These are phyloP conservation scores for Carpinus fangiana DNA, from an alignment of 306 rosid species.

Conservation along the genomic window DNA sequence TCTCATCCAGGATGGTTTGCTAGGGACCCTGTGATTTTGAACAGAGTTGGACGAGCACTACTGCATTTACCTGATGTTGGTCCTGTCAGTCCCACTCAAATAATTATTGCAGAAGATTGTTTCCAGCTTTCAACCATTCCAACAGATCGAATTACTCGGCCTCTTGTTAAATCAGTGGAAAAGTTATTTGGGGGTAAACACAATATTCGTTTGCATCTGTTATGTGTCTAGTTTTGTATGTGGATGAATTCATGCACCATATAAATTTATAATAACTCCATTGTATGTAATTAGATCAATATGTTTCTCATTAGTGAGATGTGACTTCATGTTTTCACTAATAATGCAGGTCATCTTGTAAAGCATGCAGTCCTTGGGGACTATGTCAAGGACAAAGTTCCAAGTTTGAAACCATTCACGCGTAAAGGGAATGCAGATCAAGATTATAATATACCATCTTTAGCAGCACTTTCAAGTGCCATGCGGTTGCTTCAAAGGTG, in stretches of 20 bases:
- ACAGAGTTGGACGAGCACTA: constrained; percentile 60
- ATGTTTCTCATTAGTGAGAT: constrained; percentile 11
- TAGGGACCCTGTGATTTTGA: constrained; percentile 67
- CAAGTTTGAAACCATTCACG: constrained; percentile 64
- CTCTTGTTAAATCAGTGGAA: constrained; percentile 48
- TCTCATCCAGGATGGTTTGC: constrained; percentile 88
- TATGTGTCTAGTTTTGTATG: background rate
- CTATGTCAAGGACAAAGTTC: constrained; percentile 65
- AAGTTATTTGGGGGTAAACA: constrained; percentile 74
- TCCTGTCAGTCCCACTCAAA: constrained; percentile 46
- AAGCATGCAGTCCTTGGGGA: constrained; percentile 66
- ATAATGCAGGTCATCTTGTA: constrained; percentile 54
- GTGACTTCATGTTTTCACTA: constrained; percentile 8
- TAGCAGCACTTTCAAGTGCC: constrained; percentile 78
- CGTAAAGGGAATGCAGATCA: constrained; percentile 40
- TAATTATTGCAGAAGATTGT: constrained; percentile 83
- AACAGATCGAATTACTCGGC: constrained; percentile 34
- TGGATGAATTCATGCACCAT: background rate
- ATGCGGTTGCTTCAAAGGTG: constrained; percentile 73
- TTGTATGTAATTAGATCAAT: background rate
- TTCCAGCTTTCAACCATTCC: constrained; percentile 72
- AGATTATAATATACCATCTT: constrained; percentile 63
- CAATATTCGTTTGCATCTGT: constrained; percentile 11
- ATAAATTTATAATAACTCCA: background rate
- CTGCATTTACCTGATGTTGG: constrained; percentile 45